Evolutionary conservation across 2,329 filamentous ascomycete species (phyloP), one percentile per base, ranked within the genome.

Genomic region (Diaporthe amygdali): DNA sequence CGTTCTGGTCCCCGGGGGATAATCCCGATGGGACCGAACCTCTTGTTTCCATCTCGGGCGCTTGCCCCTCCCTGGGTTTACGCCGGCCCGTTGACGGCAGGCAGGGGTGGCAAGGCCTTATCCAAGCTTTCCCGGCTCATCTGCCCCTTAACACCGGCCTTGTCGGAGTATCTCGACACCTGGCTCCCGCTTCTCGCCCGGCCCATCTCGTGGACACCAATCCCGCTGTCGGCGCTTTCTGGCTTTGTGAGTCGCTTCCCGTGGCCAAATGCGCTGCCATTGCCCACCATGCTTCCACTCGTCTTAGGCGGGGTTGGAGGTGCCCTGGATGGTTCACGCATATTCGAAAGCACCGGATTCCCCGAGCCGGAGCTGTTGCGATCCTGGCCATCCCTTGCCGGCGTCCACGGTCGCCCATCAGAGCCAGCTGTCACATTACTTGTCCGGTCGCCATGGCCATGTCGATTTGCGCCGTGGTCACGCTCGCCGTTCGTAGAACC

Each of bases 401-500:
- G 84, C 3, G 85, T 85, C 39, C 79, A 71, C 1, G 84, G 84
- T 32, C 84, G 81, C 14, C 72, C 71, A 55, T 78, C 73, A 55
- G 75, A 79, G 56, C 80, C 81, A 51, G 75, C 78, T n/a, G 72
- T 75, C 22, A 76, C 79, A 54, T 77, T 82, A 61, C 78, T 84
- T 63, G 80, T 77, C 22, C 78, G 80, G 49, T 78, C 75, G 37
- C 77, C 72, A 66, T 75, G 78, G 68, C 72, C 78, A 12, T 75
- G 72, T 22, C 78, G 81, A 9, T 44, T 71, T 32, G 51, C 30
- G 72, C 87, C 89, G 71, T 84, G 86, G 77, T 89, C 90, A 68
- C 87, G 87, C 37, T 87, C 89, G 2, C 90, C 90, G 30, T 90
- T 87, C 72, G 92, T 94, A 9, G 87, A 89, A 12, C 87, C 91